Evolutionary conservation across 2,329 filamentous ascomycete genomes (phyloP), one percentile per base, ranked within the genome.

Genomic region (Aspergillus pseudoterreus): DNA sequence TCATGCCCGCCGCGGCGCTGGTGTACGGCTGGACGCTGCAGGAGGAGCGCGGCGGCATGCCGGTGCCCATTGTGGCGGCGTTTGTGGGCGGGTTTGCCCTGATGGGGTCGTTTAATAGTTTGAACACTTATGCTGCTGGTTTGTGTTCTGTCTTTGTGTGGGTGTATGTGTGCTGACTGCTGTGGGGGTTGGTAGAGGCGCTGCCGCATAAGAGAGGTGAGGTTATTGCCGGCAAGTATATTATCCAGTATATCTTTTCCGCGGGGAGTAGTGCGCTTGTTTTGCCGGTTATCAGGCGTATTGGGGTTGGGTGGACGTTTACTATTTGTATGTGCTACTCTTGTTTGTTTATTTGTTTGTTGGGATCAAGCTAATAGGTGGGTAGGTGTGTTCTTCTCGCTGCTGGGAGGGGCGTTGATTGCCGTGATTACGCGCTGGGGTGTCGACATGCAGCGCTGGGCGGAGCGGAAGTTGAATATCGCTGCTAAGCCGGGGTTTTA

Each of bases 301-400:
- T 92, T 50, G 89, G 90, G 4, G 84, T 92, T 0, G 90, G 89
- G 0, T 91, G 87, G 86, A 90, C 90, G 65, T 85, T 82, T 51
- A 92, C 88, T 0, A 85, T 91, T 51, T 82, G 79, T 61, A 76
- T 80, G 6, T 27, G 14, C 19, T 15, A 14, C 15, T 38, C 9
- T 6, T 4, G 82, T 52, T 6, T 4, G 82, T 52, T 57, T 84
- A 61, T 65, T 11, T 19, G 14, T 17, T 6, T 36, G 5, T 11
- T 27, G 27, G 27, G 27, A 2, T 27, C 1, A 1, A 30, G 5
- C 17, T 45, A 9, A 8, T 12, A 8, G 15, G 21, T 9, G 44
- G 17, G 15, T 35, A 69, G 66, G 63, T 47, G 65, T 66, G 15
- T 52, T 60, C 8, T 58, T 70, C 10, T 60, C 61, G 3, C 48